Conservation (phyloP, 305 asterid genomes). For the Fraxinus baroniana region DNA sequence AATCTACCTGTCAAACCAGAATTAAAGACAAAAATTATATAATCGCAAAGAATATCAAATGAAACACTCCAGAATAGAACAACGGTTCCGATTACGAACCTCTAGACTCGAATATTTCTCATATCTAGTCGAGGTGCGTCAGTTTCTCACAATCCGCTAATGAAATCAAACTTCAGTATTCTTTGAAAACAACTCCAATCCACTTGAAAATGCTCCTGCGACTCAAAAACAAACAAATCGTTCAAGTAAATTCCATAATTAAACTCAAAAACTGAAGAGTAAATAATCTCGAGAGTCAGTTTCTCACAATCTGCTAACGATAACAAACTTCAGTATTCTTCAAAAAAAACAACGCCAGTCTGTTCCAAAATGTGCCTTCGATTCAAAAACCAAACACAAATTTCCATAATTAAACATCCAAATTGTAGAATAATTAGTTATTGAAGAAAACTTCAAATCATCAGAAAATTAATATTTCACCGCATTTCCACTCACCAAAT, state of each 20-base stretch:
- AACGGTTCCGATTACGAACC: constrained; percentile 27
- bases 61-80: background rate
- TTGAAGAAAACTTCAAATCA: constrained; percentile 8
- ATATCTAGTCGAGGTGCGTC: constrained; percentile 23
- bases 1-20: constrained; percentile 27
- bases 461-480: constrained; percentile 21
- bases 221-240: constrained; percentile 19
- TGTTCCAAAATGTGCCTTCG: constrained; percentile 28
- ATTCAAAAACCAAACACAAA: constrained; percentile 18
- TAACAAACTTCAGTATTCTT: constrained; percentile 24
- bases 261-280: background rate
- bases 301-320: background rate
- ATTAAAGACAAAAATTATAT: background rate
- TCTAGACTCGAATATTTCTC: constrained; percentile 20
- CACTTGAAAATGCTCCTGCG: constrained; percentile 28
- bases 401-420: background rate
- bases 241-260: background rate
- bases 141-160: constrained; percentile 20
- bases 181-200: constrained; percentile 22
- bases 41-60: constrained; percentile 10
- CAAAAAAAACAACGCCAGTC: constrained; percentile 10
- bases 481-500: constrained; percentile 38
- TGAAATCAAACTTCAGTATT: constrained; percentile 23
- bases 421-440: constrained; percentile 8
- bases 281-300: background rate